phyloP scores from a whole-genome alignment of 148 eudicot genomes.

The Cornus suecica region DNA sequence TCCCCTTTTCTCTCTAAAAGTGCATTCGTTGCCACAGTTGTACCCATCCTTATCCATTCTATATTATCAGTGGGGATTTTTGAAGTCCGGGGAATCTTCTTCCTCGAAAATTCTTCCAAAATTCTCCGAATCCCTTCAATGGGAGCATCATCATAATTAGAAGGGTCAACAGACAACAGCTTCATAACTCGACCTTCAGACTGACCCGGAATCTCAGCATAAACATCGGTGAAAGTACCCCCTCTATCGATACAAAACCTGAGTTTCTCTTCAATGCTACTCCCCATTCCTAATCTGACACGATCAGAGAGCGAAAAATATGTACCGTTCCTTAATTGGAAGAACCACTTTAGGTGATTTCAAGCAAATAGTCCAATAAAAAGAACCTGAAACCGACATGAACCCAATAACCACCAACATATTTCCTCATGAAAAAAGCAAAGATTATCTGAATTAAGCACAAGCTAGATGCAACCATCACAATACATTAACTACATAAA shows the following conservation, averaged over 20 bases:
- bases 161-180: conserved; percentile 29
- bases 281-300: conserved; percentile 12
- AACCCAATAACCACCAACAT: not conserved
- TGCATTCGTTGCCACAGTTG: conserved; percentile 97
- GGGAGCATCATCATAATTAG: conserved; percentile 82
- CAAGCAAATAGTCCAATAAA: not conserved
- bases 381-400: conserved; percentile 5
- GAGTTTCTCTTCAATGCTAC: no score
- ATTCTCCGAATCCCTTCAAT: conserved; percentile 96
- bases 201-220: conserved; percentile 83
- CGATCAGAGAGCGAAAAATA: not conserved
- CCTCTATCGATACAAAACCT: conserved; percentile 81
- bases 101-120: conserved; percentile 76
- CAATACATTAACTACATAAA: no score
- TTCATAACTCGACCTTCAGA: conserved; percentile 86
- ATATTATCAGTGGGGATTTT: conserved; percentile 89
- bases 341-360: not conserved
- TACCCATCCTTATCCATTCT: conserved; percentile 99
- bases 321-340: not conserved
- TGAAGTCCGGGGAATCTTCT: conserved; percentile 61
- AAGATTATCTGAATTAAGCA: not conserved
- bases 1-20: conserved; percentile 92
- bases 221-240: conserved; percentile 14
- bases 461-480: no score
- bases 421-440: not conserved